A percentile compares a stretch with the other conserved stretches of the same genome.
Conservation (phyloP, 2,329 filamentous ascomycete species). For the Rutstroemia sp. region DNA sequence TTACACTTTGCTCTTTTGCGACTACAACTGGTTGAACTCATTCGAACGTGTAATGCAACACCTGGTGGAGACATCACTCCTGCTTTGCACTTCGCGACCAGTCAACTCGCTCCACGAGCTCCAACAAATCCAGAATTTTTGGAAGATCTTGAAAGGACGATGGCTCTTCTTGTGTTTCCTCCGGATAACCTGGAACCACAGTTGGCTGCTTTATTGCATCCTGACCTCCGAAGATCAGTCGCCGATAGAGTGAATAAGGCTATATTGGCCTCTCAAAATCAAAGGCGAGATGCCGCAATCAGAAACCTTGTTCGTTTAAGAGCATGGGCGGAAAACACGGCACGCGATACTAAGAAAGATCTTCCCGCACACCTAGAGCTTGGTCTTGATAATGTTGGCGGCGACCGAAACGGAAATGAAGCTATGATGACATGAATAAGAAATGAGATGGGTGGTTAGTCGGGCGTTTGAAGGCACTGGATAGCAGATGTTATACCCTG, state of each 20-base stretch:
- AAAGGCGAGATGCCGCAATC: slow-evolving; percentile 73
- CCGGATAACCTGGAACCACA: slow-evolving; percentile 71
- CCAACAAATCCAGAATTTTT: slow-evolving; percentile 76
- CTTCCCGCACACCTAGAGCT: slow-evolving; percentile 27
- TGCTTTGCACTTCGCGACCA: slow-evolving; percentile 80
- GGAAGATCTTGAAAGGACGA: slow-evolving; percentile 82
- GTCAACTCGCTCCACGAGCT: slow-evolving; percentile 79
- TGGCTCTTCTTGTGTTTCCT: slow-evolving; percentile 85
- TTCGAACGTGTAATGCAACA: slow-evolving; percentile 63
- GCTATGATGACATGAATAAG: slow-evolving; percentile 27
- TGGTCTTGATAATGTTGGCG: slow-evolving; percentile 24
- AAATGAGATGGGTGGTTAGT: background rate
- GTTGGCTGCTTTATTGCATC: slow-evolving; percentile 69
- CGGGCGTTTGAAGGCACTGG: background rate
- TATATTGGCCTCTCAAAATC: slow-evolving; percentile 66
- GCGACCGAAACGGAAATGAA: slow-evolving; percentile 23
- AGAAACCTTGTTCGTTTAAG: slow-evolving; percentile 73
- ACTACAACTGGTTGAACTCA: slow-evolving; percentile 89
- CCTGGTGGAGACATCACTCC: slow-evolving; percentile 62
- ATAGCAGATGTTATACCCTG: too few species aligned
- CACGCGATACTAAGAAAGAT: slow-evolving; percentile 29
- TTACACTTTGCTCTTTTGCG: slow-evolving; percentile 87
- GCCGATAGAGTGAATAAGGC: slow-evolving; percentile 85
- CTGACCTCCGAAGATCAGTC: slow-evolving; percentile 72
- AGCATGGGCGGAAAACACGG: slow-evolving; percentile 66